Evolutionary conservation across 1,284 basidiomycete species (phyloP), one percentile per base, ranked within the genome.

Genomic region (Chondrostereum purpureum): DNA sequence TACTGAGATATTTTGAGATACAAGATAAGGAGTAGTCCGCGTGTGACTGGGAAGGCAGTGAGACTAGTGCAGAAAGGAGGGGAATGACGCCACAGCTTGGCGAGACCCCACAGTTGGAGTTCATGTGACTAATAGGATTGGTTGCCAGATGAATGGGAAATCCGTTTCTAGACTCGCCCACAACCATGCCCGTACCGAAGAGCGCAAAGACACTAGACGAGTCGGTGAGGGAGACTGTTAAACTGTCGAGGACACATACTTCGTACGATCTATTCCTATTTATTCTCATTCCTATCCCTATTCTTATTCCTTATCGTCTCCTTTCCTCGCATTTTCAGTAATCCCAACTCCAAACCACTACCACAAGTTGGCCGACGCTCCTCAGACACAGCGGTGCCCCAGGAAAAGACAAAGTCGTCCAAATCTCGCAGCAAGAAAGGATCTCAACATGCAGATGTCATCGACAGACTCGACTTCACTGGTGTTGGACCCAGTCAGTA

Each of bases 401-500:
- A 64, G 21, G 80, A 83, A 49, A 83, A 81, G 60, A 53, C 70
- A 39, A 82, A 78, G 60, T 58, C 58, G 19, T 57, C 54, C 33
- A 77, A 77, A 56, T 57, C 70, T 48, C 69, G 72, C 53, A 53
- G 65, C 49, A 69, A 73, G 68, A 89, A 88, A 64, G 78, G 80
- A 44, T 88, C 86, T 4, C 69, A 66, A 20, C 80, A 82, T 58
- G 78, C 78, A 53, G 78, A 81, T 62, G 72, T 80, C 58, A 81
- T 81, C 56, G 78, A 81, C 64, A 71, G 77, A 51, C 70, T 81
- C 43, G 78, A 81, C 62, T 77, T 75, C 47, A 75, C 76, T 35
- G 77, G 80, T 44, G 83, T 87, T 38, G 87, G 87, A 12, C 78
- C 83, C 48, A 88, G 85, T 89, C 57, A 55, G 82, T 74, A 39